Evolutionary conservation across 345 rosid species (phyloP).

Genomic region (Sisymbrium altissimum): DNA sequence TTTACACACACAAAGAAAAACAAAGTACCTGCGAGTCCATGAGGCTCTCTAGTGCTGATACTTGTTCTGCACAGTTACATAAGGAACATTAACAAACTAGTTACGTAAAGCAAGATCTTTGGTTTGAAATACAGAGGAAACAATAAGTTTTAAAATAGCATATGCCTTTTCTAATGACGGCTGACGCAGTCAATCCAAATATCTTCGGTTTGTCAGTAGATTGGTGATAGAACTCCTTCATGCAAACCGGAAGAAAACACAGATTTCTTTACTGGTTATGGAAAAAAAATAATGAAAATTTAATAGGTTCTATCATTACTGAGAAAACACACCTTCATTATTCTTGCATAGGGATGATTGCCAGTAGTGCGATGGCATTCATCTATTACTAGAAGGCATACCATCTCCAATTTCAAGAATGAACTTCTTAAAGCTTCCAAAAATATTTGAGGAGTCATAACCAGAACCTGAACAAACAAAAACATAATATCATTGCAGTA

Average conservation of each 20-base stretch:
- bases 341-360: slow-evolving; percentile 71
- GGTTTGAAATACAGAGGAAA: not conserved
- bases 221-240: slow-evolving; percentile 76
- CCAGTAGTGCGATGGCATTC: slow-evolving; percentile 87
- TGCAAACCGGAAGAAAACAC: slow-evolving; percentile 3
- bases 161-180: slow-evolving; percentile 66
- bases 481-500: not conserved
- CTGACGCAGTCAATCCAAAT: slow-evolving; percentile 81
- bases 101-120: slow-evolving; percentile 5
- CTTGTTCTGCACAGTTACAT: slow-evolving; percentile 48
- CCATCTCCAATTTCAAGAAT: slow-evolving; percentile 53
- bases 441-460: slow-evolving; percentile 91
- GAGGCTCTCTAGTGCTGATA: slow-evolving; percentile 69
- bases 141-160: not conserved
- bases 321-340: slow-evolving; percentile 64
- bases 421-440: slow-evolving; percentile 70
- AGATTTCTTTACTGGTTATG: not conserved
- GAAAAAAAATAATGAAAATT: not conserved
- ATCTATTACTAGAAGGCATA: slow-evolving; percentile 68
- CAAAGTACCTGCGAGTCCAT: slow-evolving; percentile 66
- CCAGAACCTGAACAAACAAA: slow-evolving; percentile 56
- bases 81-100: slow-evolving; percentile 11
- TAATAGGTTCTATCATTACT: not conserved
- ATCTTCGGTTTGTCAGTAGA: slow-evolving; percentile 63
- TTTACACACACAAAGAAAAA: not conserved